Evolutionary conservation across 2,329 filamentous ascomycete species (phyloP), one percentile per base, ranked within the genome.

Genomic region (Acarospora socialis): DNA sequence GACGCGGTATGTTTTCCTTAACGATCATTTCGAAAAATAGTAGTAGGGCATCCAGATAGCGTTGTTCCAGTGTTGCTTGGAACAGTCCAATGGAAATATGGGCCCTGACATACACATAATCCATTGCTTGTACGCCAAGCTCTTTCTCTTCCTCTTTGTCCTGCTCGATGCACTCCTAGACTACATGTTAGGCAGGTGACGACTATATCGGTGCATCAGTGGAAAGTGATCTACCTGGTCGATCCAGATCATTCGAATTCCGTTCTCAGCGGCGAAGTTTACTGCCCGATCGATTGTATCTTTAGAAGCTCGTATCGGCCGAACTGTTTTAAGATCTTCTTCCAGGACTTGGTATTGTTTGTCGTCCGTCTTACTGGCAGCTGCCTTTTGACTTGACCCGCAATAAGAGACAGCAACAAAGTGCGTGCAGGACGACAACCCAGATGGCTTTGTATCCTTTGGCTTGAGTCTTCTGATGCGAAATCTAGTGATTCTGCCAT

Each of bases 141-240:
- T 43, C 39, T 30, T 45, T 42, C 14, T 43, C 39, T 14, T 18
- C 17, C 14, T 12, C 19, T 22, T 45, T 32, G 18, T 45, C 33
- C 28, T 45, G 42, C 25, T 44, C 34, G 16, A 44, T 43, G 29
- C 40, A 44, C 30, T 44, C 42, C 40, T 27, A 12, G 6, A 27
- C 13, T 8, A 6, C 6, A 13, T 12, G 16, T 13, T 6, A 12
- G 16, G 8, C 6, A 15, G 6, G 6, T 12, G 13, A 8, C 13
- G 24, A 12, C 12, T 13, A 15, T 27, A 6, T 27, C n/a, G n/a
- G n/a, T n/a, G n/a, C n/a, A n/a, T n/a, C n/a, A n/a, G n/a, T n/a
- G n/a, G n/a, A n/a, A 7, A 12, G 21, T 17, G 15, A 20, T 18
- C 17, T 5, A 30, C 28, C 17, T 43, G 41, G 30, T 42, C 41